A percentile compares a stretch with the other conserved stretches of the same genome.
Conservation (phyloP, 306 rosid species). For the Malus asiatica region DNA sequence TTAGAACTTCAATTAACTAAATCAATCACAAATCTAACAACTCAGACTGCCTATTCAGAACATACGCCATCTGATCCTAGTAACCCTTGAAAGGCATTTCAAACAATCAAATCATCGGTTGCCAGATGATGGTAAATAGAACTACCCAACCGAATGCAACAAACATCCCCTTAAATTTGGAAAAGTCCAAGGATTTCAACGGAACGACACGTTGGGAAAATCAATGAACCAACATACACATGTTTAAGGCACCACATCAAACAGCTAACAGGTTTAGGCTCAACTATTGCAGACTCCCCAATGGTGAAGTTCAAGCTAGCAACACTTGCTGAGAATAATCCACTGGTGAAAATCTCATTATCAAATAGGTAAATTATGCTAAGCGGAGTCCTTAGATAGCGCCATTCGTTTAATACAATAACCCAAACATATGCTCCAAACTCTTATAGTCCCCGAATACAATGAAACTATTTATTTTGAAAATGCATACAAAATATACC, state of each 20-base stretch:
- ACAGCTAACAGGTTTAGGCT: not conserved
- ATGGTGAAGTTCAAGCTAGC: not conserved
- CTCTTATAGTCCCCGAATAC: not conserved
- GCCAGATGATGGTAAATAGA: not conserved
- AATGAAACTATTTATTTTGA: not conserved
- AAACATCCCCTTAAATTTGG: not conserved
- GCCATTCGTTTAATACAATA: not conserved
- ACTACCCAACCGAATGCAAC: not conserved
- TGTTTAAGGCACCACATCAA: not conserved
- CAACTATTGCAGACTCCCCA: not conserved
- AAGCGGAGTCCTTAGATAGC: not conserved
- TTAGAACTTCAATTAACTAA: not conserved
- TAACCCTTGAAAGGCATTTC: not conserved
- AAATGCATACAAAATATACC: not conserved
- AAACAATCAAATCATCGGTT: not conserved
- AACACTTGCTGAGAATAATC: not conserved
- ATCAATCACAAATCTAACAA: not conserved
- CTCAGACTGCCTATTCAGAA: not conserved
- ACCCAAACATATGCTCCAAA: not conserved
- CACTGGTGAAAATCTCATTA: not conserved
- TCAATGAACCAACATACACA: not conserved
- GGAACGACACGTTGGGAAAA: not conserved
- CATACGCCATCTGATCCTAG: not conserved
- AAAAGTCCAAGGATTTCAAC: not conserved
- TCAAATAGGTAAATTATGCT: not conserved